Conservation (phyloP, 1,139 yeast species). For the Yamadazyma epiphylla region DNA sequence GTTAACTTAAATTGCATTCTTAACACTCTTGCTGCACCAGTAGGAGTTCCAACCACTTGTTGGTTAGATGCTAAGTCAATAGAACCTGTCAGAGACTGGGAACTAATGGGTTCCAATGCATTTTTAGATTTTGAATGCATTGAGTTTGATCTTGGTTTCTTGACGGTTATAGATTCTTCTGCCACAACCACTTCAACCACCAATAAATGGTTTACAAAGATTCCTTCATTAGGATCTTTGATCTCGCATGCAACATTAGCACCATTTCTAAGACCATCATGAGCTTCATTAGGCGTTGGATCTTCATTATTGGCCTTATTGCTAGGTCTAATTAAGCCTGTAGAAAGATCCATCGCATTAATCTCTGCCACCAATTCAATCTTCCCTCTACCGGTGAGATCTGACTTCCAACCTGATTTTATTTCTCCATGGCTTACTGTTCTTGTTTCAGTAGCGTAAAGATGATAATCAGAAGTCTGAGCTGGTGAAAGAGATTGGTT, state of each 20-base stretch:
- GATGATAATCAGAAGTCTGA: constrained; percentile 19
- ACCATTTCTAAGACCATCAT: constrained; percentile 32
- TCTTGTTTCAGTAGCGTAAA: constrained; percentile 68
- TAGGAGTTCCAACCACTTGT: constrained; percentile 65
- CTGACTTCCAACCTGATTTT: constrained; percentile 93
- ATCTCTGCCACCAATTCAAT: constrained; percentile 76
- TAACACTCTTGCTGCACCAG: constrained; percentile 92
- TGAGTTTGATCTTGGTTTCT: constrained; percentile 10
- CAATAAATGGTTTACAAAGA: constrained; percentile 68
- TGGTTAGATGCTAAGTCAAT: constrained; percentile 9
- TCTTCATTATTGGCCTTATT: constrained; percentile 26
- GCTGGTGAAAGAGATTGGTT: constrained; percentile 6
- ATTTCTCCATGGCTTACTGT: constrained; percentile 75
- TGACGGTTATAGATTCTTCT: constrained; percentile 64
- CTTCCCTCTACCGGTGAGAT: constrained; percentile 69
- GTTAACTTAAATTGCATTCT: constrained; percentile 88
- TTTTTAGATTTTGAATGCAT: constrained; percentile 7
- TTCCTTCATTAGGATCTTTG: constrained; percentile 77
- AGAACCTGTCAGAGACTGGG: constrained; percentile 16
- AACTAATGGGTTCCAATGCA: constrained; percentile 26
- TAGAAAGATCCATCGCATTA: constrained; percentile 51
- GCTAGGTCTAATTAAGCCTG: constrained; percentile 42
- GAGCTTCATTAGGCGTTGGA: constrained; percentile 20
- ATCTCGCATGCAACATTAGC: constrained; percentile 76
- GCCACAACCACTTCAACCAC: constrained; percentile 90